Evolutionary conservation across 352 stramenopile species (phyloP), one percentile per base, ranked within the genome.

Genomic region (Globisporangium spiculum): DNA sequence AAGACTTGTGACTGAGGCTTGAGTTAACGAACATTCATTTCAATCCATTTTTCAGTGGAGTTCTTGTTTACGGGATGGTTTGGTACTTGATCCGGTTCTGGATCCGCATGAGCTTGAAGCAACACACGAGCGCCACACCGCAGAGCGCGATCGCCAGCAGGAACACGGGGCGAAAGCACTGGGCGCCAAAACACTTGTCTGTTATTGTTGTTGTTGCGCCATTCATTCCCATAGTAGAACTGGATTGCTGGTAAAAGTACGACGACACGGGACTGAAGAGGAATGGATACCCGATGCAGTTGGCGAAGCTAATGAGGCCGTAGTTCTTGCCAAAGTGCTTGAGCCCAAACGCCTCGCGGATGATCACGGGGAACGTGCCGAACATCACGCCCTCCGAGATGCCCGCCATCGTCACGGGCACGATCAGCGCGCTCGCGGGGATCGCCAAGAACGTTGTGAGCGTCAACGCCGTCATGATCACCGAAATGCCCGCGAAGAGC

Each of bases 291-390:
- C 88, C 88, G 52, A 94, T 81, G 63, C 80, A 90, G 73, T 94
- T 96, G 55, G 88, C 88, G 26, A 93, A 66, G 36, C 84, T 92
- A 59, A 96, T 69, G 54, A 93, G 77, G 6, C 88, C 88, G 63
- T 91, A 96, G 69, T 96, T 96, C 66, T 94, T 94, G 56, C 88
- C 88, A 73, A 90, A 93, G 71, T 96, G 83, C 46, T 74, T 74
- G 24, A 89, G 52, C 16, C 88, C 88, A 64, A 94, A 96, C 44
- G 88, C 77, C 54, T 96, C 88, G 36, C 88, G 88, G 58, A 92
- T 82, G 53, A 96, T 82, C 27, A 96, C 86, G 2, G 88, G 85
- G 62, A 91, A 96, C 55, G 79, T 84, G 60, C 78, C 83, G 48
- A 93, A 96, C 82, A 96, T 92, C 46, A 90, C 78, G 36, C 88